Evolutionary conservation across 345 rosid species (phyloP).

Genomic region (Zanthoxylum bungeanum): DNA sequence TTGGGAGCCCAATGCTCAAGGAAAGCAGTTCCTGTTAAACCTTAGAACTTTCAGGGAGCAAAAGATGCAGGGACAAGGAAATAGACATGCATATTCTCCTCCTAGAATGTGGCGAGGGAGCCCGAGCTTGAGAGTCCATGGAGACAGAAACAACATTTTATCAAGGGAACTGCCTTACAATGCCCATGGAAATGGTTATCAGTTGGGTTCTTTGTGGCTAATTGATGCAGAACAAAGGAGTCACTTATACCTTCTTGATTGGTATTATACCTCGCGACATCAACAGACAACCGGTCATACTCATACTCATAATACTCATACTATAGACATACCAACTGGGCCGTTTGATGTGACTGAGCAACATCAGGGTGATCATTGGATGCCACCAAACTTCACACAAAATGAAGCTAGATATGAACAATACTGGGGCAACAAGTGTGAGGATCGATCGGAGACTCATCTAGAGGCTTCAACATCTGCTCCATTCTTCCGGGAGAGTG

Average conservation of each 20-base stretch:
- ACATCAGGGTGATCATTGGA: conserved; percentile 43
- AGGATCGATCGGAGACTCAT: conserved; percentile 41
- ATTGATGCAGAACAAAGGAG: conserved; percentile 64
- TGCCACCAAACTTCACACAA: conserved; percentile 34
- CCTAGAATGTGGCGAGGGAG: conserved; percentile 44
- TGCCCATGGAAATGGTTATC: conserved; percentile 33
- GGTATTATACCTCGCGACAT: conserved; percentile 67
- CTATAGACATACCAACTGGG: conserved; percentile 21
- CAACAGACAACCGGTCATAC: conserved; percentile 24
- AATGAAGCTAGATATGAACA: conserved; percentile 32
- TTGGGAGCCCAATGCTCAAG: conserved; percentile 80
- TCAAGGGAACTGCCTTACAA: conserved; percentile 47
- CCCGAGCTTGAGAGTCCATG: conserved; percentile 37
- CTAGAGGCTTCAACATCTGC: conserved; percentile 73
- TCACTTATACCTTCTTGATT: conserved; percentile 86
- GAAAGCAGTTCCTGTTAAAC: conserved; percentile 74
- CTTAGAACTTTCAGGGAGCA: conserved; percentile 79
- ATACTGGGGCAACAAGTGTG: conserved; percentile 27
- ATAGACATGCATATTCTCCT: conserved; percentile 42
- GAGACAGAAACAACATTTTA: conserved; percentile 38
- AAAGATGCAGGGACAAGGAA: conserved; percentile 51
- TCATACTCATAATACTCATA: conserved; percentile 5
- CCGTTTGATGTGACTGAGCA: conserved; percentile 29
- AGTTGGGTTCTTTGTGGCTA: conserved; percentile 60
- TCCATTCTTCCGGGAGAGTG: conserved; percentile 65